Evolutionary conservation across 2,329 filamentous ascomycete species (phyloP), one percentile per base, ranked within the genome.

Genomic region (Neofusicoccum laricinum): DNA sequence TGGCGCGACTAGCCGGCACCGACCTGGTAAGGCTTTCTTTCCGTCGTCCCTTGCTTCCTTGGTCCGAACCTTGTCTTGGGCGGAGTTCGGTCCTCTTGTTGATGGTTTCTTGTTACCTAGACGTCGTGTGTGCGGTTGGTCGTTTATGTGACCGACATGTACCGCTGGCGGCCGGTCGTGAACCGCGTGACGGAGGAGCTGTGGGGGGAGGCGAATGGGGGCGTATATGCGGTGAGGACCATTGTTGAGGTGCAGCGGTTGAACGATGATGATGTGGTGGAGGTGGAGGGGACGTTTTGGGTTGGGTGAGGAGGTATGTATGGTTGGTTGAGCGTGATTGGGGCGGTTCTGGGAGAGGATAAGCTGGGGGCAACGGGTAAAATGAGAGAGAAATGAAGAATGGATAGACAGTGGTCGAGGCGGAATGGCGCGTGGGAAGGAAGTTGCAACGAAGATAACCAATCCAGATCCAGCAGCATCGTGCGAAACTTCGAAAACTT

Each of bases 131-230:
- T 67, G 3, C 67, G 69, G 3, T 48, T 75, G 0, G 70, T 74
- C 1, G 73, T 76, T 12, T 75, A 75, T 58, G 70, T 71, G 4
- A 75, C 72, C 1, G 75, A 76, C 45, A 75, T 77, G 74, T 74
- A 71, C 58, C 67, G 71, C 3, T 76, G 73, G 43, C 65, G 75
- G 21, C 75, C 73, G 15, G 61, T 76, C 66, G 71, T 69, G 46
- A 76, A 76, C 50, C 67, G 71, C 41, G 71, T 69, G 3, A 74
- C 76, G 50, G 57, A 71, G 5, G 72, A 76, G 63, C 53, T 76
- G 1, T 76, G 72, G 75, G 70, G 71, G 2, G 65, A 70, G 4
- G 70, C 74, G 34, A 45, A 71, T 32, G 46, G 15, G 2, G 48
- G 25, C 2, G 51, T 32, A 15, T 73, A 74, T 51, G 74, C 75